A percentile compares a stretch with the other conserved stretches of the same genome.
Evolutionary conservation across 2,329 filamentous ascomycete species (phyloP).

Genomic region (Penicillium digitatum): DNA sequence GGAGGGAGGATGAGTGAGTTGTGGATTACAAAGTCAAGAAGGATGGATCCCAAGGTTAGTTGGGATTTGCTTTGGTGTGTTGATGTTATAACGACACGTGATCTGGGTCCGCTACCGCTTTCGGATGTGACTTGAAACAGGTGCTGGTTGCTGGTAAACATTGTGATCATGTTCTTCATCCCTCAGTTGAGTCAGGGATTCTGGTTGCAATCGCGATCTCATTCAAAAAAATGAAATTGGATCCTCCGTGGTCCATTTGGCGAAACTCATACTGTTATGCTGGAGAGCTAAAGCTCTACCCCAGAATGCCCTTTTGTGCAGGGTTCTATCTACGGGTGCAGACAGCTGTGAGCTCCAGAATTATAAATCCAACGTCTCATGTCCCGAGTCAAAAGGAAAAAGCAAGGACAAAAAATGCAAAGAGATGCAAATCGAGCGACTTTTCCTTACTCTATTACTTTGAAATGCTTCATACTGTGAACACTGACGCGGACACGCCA

Average conservation of each 20-base stretch:
- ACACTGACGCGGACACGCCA: background rate
- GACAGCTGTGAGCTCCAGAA: background rate
- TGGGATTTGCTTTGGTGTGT: background rate
- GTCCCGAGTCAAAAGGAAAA: background rate
- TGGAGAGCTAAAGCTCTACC: background rate
- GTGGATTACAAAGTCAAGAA: background rate
- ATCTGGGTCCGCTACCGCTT: background rate
- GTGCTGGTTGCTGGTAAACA: no score
- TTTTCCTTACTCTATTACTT: background rate
- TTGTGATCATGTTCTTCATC: background rate
- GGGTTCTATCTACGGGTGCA: background rate
- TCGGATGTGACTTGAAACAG: background rate
- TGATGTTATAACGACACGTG: background rate
- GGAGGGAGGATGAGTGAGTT: background rate
- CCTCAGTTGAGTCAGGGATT: background rate
- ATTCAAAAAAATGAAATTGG: background rate
- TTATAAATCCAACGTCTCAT: constrained; percentile 1
- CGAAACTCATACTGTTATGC: background rate
- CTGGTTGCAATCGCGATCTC: background rate
- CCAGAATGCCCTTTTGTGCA: background rate
- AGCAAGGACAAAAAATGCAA: background rate
- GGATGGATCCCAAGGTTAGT: background rate
- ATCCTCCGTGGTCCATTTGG: background rate
- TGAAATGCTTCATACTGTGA: background rate
- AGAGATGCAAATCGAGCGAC: background rate